Evolutionary conservation across 768 basidiomycete genomes (phyloP), one percentile per base, ranked within the genome.

Genomic region (Psilocybe tampanensis): DNA sequence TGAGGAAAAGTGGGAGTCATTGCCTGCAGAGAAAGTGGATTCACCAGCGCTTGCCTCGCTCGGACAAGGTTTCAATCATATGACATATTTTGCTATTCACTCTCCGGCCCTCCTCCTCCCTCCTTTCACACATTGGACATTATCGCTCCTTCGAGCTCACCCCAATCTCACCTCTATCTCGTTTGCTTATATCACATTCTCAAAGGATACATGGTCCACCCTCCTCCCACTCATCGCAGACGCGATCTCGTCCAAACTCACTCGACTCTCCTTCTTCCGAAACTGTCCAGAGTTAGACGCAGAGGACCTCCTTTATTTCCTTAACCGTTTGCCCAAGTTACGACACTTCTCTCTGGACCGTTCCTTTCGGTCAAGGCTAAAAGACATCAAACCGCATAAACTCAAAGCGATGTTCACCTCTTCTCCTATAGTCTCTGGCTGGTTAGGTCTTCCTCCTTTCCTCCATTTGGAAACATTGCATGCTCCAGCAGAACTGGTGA

Each of bases 61-160:
- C 47, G 9, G 58, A 45, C 56, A 52, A 21, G 39, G 34, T 7
- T 32, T 47, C 21, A 56, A 64, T 44, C 32, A 49, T 13, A 54
- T 66, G 5, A 45, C 44, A 8, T 47, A 56, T n/a, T 44, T 67
- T 26, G 52, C 54, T 1, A 54, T 67, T 17, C 66, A 67, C 39
- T 63, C 66, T 0, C 56, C 61, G 21, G 60, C 52, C 21, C 57
- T 65, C 15, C 55, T 67, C 11, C 60, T 61, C 1, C 66, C 66
- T 23, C 66, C 66, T 17, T 63, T 67, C 44, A 44, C 58, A 11
- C 58, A 54, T 34, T 67, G 66, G 66, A 67, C 66, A 1, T 32
- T 63, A 21, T 59, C 62, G 0, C 56, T 67, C 29, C 53, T 67
- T 23, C 58, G 55, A 1, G 36, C 55, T 15, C 59, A 60, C 21